These are phyloP conservation scores for Heliosperma pusillum DNA, from an alignment of 148 eudicot genomes.

Conservation along the genomic window DNA sequence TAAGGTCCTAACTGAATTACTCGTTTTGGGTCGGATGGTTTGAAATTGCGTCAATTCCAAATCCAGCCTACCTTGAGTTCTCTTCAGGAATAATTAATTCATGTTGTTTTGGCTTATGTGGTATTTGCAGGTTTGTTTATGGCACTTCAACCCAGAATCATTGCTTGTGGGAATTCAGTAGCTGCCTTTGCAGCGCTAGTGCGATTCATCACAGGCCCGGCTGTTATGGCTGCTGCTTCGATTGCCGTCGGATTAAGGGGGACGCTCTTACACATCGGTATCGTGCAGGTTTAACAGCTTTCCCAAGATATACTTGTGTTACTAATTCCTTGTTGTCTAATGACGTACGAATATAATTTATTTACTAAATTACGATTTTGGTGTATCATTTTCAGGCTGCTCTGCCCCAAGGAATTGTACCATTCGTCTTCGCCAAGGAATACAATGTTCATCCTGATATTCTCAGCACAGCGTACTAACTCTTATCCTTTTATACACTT, in stretches of 20 bases:
- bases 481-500: constrained; percentile 5
- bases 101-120: neutral
- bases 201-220: constrained; percentile 74
- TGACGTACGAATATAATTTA: neutral
- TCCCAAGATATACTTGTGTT: neutral
- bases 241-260: constrained; percentile 66
- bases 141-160: constrained; percentile 78
- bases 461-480: constrained; percentile 36
- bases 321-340: neutral
- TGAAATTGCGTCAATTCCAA: too few species aligned
- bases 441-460: constrained; percentile 37
- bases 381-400: constrained; percentile 26
- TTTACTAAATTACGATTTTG: neutral
- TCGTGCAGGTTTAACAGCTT: constrained; percentile 53
- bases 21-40: neutral
- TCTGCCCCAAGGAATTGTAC: constrained; percentile 34
- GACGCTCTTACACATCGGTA: constrained; percentile 58
- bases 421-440: constrained; percentile 38
- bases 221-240: constrained; percentile 83
- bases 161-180: constrained; percentile 73
- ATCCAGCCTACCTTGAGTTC: too few species aligned
- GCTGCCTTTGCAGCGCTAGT: constrained; percentile 68
- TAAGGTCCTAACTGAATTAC: too few species aligned
- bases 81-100: neutral
- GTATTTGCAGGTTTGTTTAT: constrained; percentile 68